phyloP scores from a whole-genome alignment of 176 grass and related monocot species.

The Juncus inflexus region DNA sequence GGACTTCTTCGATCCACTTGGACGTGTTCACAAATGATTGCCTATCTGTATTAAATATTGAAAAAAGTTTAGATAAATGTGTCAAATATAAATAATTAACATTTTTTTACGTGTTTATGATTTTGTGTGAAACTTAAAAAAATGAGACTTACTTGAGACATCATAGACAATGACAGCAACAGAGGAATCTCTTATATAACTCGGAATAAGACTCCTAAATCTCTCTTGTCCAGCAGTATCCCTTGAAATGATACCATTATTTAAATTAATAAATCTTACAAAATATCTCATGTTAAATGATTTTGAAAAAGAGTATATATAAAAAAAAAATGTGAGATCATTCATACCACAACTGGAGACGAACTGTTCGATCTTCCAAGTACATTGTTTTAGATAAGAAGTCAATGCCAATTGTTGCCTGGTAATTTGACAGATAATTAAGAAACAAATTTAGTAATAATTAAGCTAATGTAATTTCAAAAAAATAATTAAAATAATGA shows the following conservation, averaged over 20 bases:
- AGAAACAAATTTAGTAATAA: background rate
- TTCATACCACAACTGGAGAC: constrained; percentile 54
- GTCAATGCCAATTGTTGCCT: constrained; percentile 70
- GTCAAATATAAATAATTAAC: background rate
- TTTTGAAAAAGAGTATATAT: constrained; percentile 1
- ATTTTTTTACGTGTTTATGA: background rate
- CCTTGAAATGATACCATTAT: constrained; percentile 30
- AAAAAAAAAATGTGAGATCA: background rate
- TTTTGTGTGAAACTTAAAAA: constrained; percentile 1
- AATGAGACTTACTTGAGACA: constrained; percentile 37
- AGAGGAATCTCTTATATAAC: constrained; percentile 61
- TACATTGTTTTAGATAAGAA: constrained; percentile 71
- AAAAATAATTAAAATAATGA: background rate
- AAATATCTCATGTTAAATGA: constrained; percentile 6
- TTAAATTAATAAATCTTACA: constrained; percentile 1
- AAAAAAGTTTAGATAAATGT: constrained; percentile 7
- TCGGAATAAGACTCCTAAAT: constrained; percentile 72
- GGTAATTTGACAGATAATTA: constrained; percentile 8
- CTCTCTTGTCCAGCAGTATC: constrained; percentile 78
- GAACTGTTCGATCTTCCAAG: constrained; percentile 56
- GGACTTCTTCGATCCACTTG: constrained; percentile 40
- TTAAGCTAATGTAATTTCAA: background rate
- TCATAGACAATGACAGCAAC: constrained; percentile 38
- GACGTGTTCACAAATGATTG: constrained; percentile 39
- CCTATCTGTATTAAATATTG: constrained; percentile 25